phyloP scores from a whole-genome alignment of 2,329 filamentous ascomycete species.

The Davidsoniella neocaledoniae region DNA sequence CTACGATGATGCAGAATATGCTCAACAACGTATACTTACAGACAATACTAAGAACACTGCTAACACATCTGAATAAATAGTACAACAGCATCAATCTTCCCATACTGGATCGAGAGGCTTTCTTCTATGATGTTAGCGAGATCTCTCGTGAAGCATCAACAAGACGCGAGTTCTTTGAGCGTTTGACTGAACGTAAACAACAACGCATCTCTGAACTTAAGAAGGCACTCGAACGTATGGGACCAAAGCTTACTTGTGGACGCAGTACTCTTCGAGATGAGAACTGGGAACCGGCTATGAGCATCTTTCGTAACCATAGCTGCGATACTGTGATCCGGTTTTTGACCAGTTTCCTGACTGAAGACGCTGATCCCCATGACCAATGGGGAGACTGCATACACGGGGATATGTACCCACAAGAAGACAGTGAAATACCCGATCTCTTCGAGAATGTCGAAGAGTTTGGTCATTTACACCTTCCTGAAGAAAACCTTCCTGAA shows the following conservation, averaged over 20 bases:
- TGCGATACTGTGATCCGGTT: constrained; percentile 1
- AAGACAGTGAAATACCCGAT: neutral
- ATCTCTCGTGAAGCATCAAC: neutral
- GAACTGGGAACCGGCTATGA: neutral
- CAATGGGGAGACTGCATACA: neutral
- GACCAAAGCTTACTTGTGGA: neutral
- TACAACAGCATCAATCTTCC: constrained; percentile 1
- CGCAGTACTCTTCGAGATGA: neutral
- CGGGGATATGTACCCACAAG: neutral
- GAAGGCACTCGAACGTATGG: neutral
- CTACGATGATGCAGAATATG: too few relatives aligned
- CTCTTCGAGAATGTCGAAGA: neutral
- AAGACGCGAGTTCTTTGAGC: neutral
- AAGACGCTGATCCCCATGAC: neutral
- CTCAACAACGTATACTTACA: too few relatives aligned
- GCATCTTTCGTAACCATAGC: neutral
- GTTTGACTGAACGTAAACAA: neutral
- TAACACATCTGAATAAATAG: neutral
- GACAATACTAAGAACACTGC: neutral
- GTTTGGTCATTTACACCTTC: neutral
- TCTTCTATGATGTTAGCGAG: neutral
- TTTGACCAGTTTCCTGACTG: neutral
- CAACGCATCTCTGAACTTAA: neutral
- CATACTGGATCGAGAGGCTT: neutral
- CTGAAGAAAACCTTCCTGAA: neutral